Base-by-base conservation (phyloP, 1,284 basidiomycete genomes). In the Sporisorium sorghi region DNA sequence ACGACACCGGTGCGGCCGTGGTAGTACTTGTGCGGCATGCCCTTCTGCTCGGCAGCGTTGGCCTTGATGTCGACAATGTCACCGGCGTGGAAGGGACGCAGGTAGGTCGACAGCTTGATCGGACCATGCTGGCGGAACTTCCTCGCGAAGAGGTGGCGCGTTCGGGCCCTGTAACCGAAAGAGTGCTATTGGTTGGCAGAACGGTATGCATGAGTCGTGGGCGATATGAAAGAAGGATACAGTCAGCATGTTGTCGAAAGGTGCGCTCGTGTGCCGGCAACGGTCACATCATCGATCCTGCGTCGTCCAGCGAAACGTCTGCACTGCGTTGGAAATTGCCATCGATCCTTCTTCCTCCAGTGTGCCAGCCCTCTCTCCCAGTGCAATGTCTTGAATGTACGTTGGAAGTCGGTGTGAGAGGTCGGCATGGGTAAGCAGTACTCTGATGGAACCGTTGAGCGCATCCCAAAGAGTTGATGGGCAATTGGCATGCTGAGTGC, bases 31-130 rank as follows among this genome's bases (percentile, higher is more conserved):
- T 97, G 95, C 86, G 96, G 95, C 94, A 99, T 97, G 87, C 96
- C 96, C 92, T 96, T 97, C 90, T 99, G 97, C 87, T 97, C 92
- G 56, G 95, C 93, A 73, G 95, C 90, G 86, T 99, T 98, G 83
- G 96, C 96, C 89, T 97, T 97, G 90, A 99, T 99, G 88, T 99
- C 96, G 83, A 99, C 96, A 85, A 99, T 97, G 87, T 99, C 96
- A 78, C 96, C 96, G 79, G 98, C 90, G 83, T 91, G 90, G 91
- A 92, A 99, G 87, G 90, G 90, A 85, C 91, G 90, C 85, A 99
- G 88, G 90, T 90, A 99, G 56, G 94, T 98, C 80, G 94, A 94
- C 85, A 98, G 80, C 86, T 93, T 92, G 77, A 96, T 89, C 83
- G 90, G 90, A 85, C 96, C 95, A 86, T 94, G 91, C 86, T 97